These are phyloP conservation scores for Kewa caespitosa DNA, from an alignment of 179 eudicot genomes.

Conservation along the genomic window DNA sequence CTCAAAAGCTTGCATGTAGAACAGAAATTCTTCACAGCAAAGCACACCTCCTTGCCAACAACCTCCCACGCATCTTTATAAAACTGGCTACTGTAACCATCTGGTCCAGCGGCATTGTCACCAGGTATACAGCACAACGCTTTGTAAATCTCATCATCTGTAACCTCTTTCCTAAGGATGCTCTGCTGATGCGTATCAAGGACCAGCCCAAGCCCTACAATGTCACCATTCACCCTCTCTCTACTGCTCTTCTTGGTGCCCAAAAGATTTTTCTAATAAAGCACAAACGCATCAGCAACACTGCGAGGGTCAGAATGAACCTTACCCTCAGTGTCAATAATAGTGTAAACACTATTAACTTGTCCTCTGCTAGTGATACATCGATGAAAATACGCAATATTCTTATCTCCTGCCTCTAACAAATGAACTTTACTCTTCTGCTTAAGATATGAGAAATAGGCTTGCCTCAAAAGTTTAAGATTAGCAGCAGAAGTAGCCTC, in stretches of 20 bases:
- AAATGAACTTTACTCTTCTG: background rate
- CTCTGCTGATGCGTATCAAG: background rate
- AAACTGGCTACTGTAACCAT: background rate
- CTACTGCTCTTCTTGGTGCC: background rate
- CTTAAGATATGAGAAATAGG: background rate
- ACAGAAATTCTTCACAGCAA: background rate
- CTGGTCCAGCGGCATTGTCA: slow-evolving; percentile 5
- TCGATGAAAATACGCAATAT: background rate
- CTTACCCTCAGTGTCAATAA: background rate
- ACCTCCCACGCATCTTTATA: background rate
- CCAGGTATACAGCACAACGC: background rate
- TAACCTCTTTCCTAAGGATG: too few species aligned
- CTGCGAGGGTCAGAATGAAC: background rate
- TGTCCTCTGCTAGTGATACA: background rate
- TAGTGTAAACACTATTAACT: background rate
- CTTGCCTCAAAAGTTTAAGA: background rate
- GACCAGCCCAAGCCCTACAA: background rate
- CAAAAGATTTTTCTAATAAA: background rate
- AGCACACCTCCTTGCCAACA: background rate
- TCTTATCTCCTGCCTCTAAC: background rate
- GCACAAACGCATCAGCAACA: background rate
- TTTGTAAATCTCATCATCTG: background rate
- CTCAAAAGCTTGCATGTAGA: background rate
- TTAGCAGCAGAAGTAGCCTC: background rate
- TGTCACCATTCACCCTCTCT: background rate